phyloP scores from a whole-genome alignment of 2,329 filamentous ascomycete genomes.

The Pseudogymnoascus destructans region DNA sequence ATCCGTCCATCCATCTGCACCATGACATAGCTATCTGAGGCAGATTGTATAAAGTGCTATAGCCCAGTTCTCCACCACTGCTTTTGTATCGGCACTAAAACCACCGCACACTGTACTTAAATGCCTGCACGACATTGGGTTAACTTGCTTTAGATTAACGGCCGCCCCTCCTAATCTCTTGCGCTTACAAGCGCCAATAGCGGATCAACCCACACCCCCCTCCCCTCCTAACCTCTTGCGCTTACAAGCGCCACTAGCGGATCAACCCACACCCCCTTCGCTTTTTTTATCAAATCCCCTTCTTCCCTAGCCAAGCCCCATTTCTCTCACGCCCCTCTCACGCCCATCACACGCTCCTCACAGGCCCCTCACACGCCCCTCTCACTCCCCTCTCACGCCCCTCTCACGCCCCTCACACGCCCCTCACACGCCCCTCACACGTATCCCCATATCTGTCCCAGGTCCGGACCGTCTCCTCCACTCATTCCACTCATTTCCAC shows the following conservation, averaged over 20 bases:
- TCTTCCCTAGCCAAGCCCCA: neutral
- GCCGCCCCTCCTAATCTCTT: constrained; percentile 1
- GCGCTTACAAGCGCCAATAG: neutral
- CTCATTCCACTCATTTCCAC: neutral
- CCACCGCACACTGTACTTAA: neutral
- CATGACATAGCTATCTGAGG: neutral
- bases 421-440: neutral
- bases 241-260: neutral
- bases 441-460: neutral
- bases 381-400: neutral
- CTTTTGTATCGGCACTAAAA: neutral
- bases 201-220: constrained; percentile 1
- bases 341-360: neutral
- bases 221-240: neutral
- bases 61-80: neutral
- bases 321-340: neutral
- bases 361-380: neutral
- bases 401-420: neutral
- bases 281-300: neutral
- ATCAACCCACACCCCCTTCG: neutral
- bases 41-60: neutral
- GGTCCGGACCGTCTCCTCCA: constrained; percentile 1
- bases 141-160: constrained; percentile 1
- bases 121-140: neutral
- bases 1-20: neutral